These are phyloP conservation scores for Rubroshorea leprosula DNA, from an alignment of 345 rosid species.

Conservation along the genomic window DNA sequence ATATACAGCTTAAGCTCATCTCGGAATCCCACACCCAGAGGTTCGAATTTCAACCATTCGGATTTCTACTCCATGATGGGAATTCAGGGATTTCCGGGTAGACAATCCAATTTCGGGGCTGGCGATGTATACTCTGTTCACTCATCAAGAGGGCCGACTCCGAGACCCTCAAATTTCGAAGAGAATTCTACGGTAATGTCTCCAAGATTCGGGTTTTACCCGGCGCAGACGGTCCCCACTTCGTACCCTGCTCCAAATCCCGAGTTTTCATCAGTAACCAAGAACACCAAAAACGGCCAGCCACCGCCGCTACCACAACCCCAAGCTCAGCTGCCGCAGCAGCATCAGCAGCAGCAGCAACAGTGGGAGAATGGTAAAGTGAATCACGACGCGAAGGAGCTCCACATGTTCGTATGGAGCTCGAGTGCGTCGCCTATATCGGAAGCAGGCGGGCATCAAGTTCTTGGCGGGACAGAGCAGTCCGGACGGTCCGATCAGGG, in stretches of 20 bases:
- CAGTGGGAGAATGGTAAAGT: conserved; percentile 32
- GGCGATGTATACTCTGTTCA: conserved; percentile 78
- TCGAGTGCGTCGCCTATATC: conserved; percentile 90
- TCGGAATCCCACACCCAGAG: conserved; percentile 76
- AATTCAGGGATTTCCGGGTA: conserved; percentile 56
- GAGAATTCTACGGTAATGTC: conserved; percentile 52
- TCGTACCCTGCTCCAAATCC: conserved; percentile 90
- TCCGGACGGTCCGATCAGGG: conserved; percentile 80
- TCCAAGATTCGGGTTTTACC: conserved; percentile 71
- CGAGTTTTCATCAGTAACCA: conserved; percentile 46
- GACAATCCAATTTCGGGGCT: conserved; percentile 79
- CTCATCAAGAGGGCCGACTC: conserved; percentile 71
- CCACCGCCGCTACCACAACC: conserved; percentile 20
- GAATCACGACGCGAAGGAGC: conserved; percentile 77
- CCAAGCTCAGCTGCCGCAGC: conserved; percentile 22
- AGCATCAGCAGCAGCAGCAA: conserved; percentile 16
- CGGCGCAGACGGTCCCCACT: conserved; percentile 52
- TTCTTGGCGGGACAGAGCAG: conserved; percentile 63
- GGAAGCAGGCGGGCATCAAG: conserved; percentile 67
- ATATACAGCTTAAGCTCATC: conserved; percentile 85
- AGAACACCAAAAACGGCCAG: conserved; percentile 25
- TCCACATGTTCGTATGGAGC: conserved; percentile 99
- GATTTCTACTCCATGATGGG: conserved; percentile 92
- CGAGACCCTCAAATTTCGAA: conserved; percentile 79
- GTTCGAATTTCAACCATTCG: conserved; percentile 80